A percentile compares a stretch with the other conserved stretches of the same genome.
Evolutionary conservation across 2,329 filamentous ascomycete species (phyloP).

Genomic region (Cyphellophora attinorum): DNA sequence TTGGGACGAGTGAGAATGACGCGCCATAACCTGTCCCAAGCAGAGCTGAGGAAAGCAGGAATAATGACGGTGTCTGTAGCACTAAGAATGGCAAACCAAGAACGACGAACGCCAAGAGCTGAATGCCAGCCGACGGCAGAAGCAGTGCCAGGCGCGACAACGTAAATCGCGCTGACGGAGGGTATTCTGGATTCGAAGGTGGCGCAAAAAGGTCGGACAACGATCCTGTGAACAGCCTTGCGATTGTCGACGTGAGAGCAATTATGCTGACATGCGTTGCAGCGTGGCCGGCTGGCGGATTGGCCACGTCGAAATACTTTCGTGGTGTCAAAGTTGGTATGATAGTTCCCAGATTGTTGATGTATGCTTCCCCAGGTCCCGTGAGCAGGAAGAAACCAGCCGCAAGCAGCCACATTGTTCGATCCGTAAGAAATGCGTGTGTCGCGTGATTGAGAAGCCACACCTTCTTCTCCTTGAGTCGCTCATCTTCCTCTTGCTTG

Average conservation of each 20-base stretch:
- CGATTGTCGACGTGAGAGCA: conserved; percentile 79
- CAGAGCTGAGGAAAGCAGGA: conserved; percentile 75
- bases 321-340: conserved; percentile 70
- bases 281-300: conserved; percentile 52
- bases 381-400: conserved; percentile 86
- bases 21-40: conserved; percentile 90
- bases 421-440: conserved; percentile 69
- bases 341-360: conserved; percentile 93
- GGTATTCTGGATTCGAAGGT: conserved; percentile 25
- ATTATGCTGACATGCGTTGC: conserved; percentile 85
- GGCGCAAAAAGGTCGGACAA: conserved; percentile 79
- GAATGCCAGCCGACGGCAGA: conserved; percentile 61
- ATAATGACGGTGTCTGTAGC: conserved; percentile 65
- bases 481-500: conserved; percentile 40
- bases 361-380: conserved; percentile 92
- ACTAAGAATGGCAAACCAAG: conserved; percentile 70
- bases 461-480: conserved; percentile 65
- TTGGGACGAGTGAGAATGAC: conserved; percentile 78
- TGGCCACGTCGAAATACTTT: conserved; percentile 41
- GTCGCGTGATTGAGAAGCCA: conserved; percentile 92
- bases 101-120: conserved; percentile 66
- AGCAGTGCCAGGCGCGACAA: conserved; percentile 76
- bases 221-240: conserved; percentile 79
- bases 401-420: conserved; percentile 93
- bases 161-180: conserved; percentile 20